A percentile compares a stretch with the other conserved stretches of the same genome.
Evolutionary conservation across 1,139 yeast genomes (phyloP).

Genomic region (Yamadazyma buinensis): DNA sequence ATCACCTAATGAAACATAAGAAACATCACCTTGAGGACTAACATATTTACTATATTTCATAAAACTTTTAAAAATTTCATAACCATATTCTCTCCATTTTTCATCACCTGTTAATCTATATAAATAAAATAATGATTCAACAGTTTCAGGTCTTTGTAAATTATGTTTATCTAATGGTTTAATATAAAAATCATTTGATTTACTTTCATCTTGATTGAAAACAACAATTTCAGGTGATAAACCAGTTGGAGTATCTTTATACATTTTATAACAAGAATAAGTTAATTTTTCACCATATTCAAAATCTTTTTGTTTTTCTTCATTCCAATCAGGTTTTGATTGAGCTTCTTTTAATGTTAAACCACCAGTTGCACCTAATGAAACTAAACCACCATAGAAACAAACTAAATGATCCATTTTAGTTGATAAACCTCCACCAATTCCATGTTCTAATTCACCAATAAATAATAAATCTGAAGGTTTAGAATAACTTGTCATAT

Average conservation of each 20-base stretch:
- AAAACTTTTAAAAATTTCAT: conserved; percentile 76
- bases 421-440: conserved; percentile 54
- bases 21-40: conserved; percentile 47
- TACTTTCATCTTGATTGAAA: conserved; percentile 48
- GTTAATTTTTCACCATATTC: conserved; percentile 72
- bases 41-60: conserved; percentile 53
- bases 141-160: conserved; percentile 91
- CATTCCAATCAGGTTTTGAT: conserved; percentile 33
- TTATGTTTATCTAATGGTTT: conserved; percentile 76
- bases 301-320: conserved; percentile 49
- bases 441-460: conserved; percentile 76
- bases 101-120: conserved; percentile 79
- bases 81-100: conserved; percentile 87
- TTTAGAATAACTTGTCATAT: conserved; percentile 55
- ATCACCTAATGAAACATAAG: conserved; percentile 67
- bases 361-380: conserved; percentile 85
- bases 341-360: conserved; percentile 42
- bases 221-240: conserved; percentile 86
- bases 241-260: conserved; percentile 64
- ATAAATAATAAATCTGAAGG: conserved; percentile 67
- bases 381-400: conserved; percentile 86
- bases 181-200: conserved; percentile 55
- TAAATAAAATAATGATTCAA: conserved; percentile 78
- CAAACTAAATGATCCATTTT: conserved; percentile 96
- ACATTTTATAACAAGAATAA: conserved; percentile 80